phyloP scores from a whole-genome alignment of 2,329 filamentous ascomycete genomes.

The Fusarium longipes region DNA sequence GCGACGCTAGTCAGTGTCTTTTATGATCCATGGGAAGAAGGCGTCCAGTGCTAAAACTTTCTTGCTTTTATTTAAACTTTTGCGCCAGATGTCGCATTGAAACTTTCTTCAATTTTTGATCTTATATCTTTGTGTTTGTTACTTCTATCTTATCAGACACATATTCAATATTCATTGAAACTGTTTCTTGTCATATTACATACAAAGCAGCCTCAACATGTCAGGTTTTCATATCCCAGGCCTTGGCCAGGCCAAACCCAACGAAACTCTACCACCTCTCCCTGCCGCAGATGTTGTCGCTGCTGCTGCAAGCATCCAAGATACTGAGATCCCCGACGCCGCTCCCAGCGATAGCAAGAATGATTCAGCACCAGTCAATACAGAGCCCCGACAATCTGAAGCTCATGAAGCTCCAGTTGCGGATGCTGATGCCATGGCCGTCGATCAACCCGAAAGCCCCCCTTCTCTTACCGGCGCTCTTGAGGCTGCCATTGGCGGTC shows the following conservation, averaged over 20 bases:
- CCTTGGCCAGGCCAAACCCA: conserved; percentile 57
- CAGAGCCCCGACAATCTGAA: conserved; percentile 18
- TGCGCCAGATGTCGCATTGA: conserved; percentile 17
- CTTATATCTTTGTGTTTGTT: neutral
- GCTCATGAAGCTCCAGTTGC: conserved; percentile 11
- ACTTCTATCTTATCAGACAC: neutral
- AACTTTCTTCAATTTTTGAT: neutral
- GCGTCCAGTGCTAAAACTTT: conserved; percentile 13
- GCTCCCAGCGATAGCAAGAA: neutral
- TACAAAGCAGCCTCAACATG: conserved; percentile 44
- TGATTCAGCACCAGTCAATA: conserved; percentile 1
- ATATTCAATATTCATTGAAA: too few species aligned
- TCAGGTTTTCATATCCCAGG: conserved; percentile 58
- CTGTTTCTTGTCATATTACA: neutral
- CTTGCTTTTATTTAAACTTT: conserved; percentile 16
- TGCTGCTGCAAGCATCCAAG: conserved; percentile 47
- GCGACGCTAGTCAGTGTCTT: conserved; percentile 26
- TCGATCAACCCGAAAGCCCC: conserved; percentile 52
- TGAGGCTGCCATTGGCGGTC: conserved; percentile 57
- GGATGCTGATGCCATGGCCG: conserved; percentile 51
- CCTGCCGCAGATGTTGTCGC: conserved; percentile 47
- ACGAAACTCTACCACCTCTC: conserved; percentile 55
- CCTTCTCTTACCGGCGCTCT: conserved; percentile 57
- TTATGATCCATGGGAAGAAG: conserved; percentile 11
- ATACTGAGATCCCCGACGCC: conserved; percentile 38